A percentile compares a stretch with the other conserved stretches of the same genome.
These are phyloP conservation scores for Yamadazyma taylorii DNA, from an alignment of 1,139 yeast species.

Conservation along the genomic window DNA sequence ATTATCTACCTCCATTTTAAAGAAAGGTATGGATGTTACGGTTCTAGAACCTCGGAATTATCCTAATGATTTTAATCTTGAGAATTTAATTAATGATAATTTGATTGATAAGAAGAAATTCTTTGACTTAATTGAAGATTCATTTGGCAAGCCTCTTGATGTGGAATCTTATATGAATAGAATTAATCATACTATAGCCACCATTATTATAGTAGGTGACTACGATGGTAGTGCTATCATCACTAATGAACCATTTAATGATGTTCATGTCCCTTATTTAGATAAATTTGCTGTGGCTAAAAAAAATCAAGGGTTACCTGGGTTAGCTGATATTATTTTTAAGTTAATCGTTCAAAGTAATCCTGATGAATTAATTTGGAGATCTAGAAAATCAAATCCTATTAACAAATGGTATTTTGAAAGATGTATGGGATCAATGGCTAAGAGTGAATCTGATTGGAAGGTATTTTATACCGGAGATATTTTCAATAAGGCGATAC, in stretches of 20 bases:
- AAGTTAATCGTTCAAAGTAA: constrained; percentile 72
- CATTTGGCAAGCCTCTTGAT: constrained; percentile 73
- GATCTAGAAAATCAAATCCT: constrained; percentile 82
- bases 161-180: constrained; percentile 63
- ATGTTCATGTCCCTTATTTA: constrained; percentile 57
- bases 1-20: constrained; percentile 73
- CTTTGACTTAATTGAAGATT: constrained; percentile 66
- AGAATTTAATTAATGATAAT: constrained; percentile 45
- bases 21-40: constrained; percentile 71
- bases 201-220: constrained; percentile 83
- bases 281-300: constrained; percentile 92
- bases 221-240: constrained; percentile 94
- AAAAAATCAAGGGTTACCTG: constrained; percentile 83
- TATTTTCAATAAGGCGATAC: constrained; percentile 37
- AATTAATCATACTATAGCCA: constrained; percentile 65
- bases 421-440: constrained; percentile 72
- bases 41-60: constrained; percentile 41
- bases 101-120: constrained; percentile 58
- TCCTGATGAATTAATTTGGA: constrained; percentile 80
- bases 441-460: constrained; percentile 59
- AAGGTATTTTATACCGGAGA: constrained; percentile 68
- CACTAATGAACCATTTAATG: constrained; percentile 59
- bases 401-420: constrained; percentile 98
- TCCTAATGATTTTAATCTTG: constrained; percentile 38
- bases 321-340: constrained; percentile 90